Base-by-base conservation (phyloP, 2,329 filamentous ascomycete species). In the Cadophora gregata region DNA sequence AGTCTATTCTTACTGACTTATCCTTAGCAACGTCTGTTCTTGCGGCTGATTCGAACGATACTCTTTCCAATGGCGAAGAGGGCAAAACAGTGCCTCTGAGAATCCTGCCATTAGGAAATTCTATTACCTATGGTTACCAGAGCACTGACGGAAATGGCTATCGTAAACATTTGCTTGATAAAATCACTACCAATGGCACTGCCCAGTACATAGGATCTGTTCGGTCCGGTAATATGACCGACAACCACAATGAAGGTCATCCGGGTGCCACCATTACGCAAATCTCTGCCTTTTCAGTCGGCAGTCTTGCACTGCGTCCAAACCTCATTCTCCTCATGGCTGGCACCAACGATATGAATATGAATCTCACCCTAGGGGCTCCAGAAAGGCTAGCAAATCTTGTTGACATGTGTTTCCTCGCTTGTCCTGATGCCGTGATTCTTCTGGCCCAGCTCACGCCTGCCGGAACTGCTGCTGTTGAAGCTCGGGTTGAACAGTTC, bases 141-240 rank as follows among this genome's bases (percentile, higher is more conserved):
- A 69, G 48, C 45, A 70, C 58, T 16, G 73, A 72, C 61, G 76
- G 76, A 4, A 81, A 81, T 66, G 80, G 80, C 8, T 82, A 82
- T 65, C 78, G 80, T 27, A 65, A 67, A 4, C 55, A 71, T 50
- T 70, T 80, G 0, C 63, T 70, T n/a, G 60, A 69, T 8, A 27
- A 67, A 16, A 74, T 80, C 16, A 47, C 69, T n/a, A 66, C 67
- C 16, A 60, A 56, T 48, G 59, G 51, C 3, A 73, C 71, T 9
- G 63, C 69, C 4, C 59, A 73, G 53, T 77, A 76, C 66, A 71
- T 79, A 29, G 78, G 78, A 47, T 75, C 75, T 4, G 70, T 73
- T 29, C 66, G 62, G 21, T 73, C 74, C 7, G 78, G 78, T 3
- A 72, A 69, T 62, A 79, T 79, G 77, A 58, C 63, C 9, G 68